Evolutionary conservation across 1,284 basidiomycete species (phyloP).

Genomic region (Cryptococcus sp.): DNA sequence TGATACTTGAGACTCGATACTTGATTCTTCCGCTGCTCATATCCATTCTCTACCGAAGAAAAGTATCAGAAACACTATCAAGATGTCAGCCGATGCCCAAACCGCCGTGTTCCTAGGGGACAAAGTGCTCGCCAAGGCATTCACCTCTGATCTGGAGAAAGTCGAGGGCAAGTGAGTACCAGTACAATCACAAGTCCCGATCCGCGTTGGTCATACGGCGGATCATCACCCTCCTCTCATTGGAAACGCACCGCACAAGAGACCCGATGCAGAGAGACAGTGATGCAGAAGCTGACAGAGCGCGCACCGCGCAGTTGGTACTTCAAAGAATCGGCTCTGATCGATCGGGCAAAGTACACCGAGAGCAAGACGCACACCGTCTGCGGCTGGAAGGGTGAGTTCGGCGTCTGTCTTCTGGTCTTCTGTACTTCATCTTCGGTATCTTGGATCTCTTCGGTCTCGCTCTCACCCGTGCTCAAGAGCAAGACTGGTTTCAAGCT

Average conservation of each 20-base stretch:
- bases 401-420: constrained; percentile 1
- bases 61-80: neutral
- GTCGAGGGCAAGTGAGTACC: constrained; percentile 47
- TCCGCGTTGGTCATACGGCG: neutral
- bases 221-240: too few relatives aligned
- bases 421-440: neutral
- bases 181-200: neutral
- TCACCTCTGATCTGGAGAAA: constrained; percentile 35
- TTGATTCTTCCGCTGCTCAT: neutral
- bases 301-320: constrained; percentile 32
- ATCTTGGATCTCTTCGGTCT: neutral
- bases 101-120: constrained; percentile 38
- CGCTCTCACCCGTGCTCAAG: too few relatives aligned
- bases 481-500: too few relatives aligned
- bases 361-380: constrained; percentile 38
- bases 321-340: constrained; percentile 41
- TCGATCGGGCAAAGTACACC: constrained; percentile 35
- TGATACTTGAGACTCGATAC: neutral
- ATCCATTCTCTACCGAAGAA: neutral
- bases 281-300: neutral
- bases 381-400: constrained; percentile 47
- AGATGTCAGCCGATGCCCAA: constrained; percentile 39
- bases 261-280: neutral
- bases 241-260: too few relatives aligned
- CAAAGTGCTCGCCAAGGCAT: constrained; percentile 38